Evolutionary conservation across 2,329 filamentous ascomycete species (phyloP).

Genomic region (Aspergillus sp.): DNA sequence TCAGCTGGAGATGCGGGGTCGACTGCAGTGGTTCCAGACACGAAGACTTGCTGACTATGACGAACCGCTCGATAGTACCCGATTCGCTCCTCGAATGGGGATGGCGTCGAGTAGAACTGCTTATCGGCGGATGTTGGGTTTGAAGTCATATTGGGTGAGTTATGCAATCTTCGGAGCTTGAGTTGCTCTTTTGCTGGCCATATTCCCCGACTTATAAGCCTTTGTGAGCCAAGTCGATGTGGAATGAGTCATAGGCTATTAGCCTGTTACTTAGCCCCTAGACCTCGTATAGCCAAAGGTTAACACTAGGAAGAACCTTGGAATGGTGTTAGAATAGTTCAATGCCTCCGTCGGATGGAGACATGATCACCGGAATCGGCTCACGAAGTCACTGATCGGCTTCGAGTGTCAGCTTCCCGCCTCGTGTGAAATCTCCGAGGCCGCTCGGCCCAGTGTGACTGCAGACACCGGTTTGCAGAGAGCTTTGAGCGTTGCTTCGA

Average conservation of each 20-base stretch:
- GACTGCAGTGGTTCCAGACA: conserved; percentile 41
- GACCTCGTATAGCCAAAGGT: neutral
- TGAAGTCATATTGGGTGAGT: neutral
- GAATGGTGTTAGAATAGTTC: no score
- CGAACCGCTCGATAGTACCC: conserved; percentile 42
- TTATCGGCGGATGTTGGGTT: conserved; percentile 11
- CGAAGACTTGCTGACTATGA: conserved; percentile 34
- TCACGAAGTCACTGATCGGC: conserved; percentile 25
- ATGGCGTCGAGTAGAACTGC: conserved; percentile 32
- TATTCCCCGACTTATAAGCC: neutral
- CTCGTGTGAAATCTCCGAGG: conserved; percentile 21
- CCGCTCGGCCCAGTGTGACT: conserved; percentile 18
- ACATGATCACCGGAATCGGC: neutral
- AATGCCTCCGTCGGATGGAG: neutral
- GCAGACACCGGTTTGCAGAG: conserved; percentile 19
- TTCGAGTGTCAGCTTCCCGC: conserved; percentile 19
- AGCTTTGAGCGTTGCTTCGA: conserved; percentile 23
- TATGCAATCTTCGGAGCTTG: neutral
- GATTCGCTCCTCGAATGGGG: conserved; percentile 37
- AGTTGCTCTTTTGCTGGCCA: neutral
- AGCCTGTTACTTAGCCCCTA: neutral
- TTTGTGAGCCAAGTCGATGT: neutral
- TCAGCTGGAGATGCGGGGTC: conserved; percentile 28
- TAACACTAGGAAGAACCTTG: no score
- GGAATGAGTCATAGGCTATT: conserved; percentile 4